Conservation (phyloP, 768 basidiomycete genomes). For the Boletus barrowsii region DNA sequence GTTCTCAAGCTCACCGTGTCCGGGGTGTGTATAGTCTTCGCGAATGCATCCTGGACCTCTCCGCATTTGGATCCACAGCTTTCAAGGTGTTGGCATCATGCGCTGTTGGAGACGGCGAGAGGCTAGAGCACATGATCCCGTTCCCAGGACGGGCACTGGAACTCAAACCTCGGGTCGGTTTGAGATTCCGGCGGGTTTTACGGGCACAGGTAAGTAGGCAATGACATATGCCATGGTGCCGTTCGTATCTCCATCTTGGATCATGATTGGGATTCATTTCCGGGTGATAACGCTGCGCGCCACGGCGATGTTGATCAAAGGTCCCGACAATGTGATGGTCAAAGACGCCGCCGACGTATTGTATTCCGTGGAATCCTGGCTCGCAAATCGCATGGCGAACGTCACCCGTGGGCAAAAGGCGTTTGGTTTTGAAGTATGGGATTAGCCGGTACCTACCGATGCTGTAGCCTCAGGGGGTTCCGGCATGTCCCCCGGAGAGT, state of each 20-base stretch:
- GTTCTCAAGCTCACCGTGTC: neutral
- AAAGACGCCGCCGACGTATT: too few species aligned
- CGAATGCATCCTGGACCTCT: conserved; percentile 39
- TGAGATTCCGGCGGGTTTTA: conserved; percentile 22
- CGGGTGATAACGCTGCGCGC: too few species aligned
- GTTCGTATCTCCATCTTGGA: too few species aligned
- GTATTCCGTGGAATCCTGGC: conserved; percentile 4
- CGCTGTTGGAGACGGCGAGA: conserved; percentile 29
- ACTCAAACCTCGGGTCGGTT: conserved; percentile 11
- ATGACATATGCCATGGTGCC: too few species aligned
- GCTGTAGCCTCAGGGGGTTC: too few species aligned
- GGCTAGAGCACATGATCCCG: conserved; percentile 33
- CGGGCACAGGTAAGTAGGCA: conserved; percentile 35
- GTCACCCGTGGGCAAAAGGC: neutral
- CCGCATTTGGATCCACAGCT: conserved; percentile 46
- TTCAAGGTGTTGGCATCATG: conserved; percentile 38
- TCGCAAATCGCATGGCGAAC: neutral
- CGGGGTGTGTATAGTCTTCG: neutral
- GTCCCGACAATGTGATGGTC: too few species aligned
- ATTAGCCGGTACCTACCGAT: too few species aligned
- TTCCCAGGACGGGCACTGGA: conserved; percentile 36
- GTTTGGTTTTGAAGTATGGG: too few species aligned
- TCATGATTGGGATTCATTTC: too few species aligned
- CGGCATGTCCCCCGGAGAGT: too few species aligned
- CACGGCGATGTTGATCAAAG: too few species aligned